Conservation (phyloP, 192 early-diverging fungal species). For the Coemansia sp. region DNA sequence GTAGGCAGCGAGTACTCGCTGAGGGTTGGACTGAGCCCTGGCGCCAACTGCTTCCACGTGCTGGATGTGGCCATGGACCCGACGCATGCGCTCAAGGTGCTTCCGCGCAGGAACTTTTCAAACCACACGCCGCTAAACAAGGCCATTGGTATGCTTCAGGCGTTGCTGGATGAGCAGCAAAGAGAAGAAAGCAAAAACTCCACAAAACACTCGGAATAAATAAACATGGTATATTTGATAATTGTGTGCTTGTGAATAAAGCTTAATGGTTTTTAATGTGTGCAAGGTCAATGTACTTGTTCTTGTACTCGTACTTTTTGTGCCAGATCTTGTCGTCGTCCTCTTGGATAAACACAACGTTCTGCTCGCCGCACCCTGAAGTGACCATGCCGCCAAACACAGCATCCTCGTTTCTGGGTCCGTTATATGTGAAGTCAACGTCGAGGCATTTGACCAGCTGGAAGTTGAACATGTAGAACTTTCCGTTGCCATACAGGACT, state of each 20-base stretch:
- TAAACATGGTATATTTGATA: background rate
- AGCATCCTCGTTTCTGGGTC: constrained; percentile 30
- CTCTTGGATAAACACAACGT: constrained; percentile 28
- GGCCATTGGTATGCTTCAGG: constrained; percentile 61
- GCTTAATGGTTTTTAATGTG: constrained; percentile 42
- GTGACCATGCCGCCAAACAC: constrained; percentile 53
- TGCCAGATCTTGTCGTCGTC: constrained; percentile 49
- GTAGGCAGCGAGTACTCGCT: constrained; percentile 79
- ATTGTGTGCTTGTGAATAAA: background rate
- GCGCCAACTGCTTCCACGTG: constrained; percentile 87
- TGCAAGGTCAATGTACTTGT: constrained; percentile 44
- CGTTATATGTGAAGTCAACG: constrained; percentile 23
- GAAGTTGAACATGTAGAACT: constrained; percentile 54
- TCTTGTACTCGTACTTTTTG: constrained; percentile 40
- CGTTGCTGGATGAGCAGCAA: constrained; percentile 50
- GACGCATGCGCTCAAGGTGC: constrained; percentile 80
- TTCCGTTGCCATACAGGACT: constrained; percentile 42
- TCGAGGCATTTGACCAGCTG: constrained; percentile 31
- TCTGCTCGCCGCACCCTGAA: constrained; percentile 36
- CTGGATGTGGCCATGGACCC: constrained; percentile 82
- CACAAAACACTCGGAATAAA: background rate
- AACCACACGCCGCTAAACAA: constrained; percentile 80
- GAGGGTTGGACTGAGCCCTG: constrained; percentile 84
- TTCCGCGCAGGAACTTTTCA: constrained; percentile 84
- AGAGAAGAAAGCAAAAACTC: background rate